Evolutionary conservation across 2,329 filamentous ascomycete genomes (phyloP).

Genomic region (Aureobasidium sp.): DNA sequence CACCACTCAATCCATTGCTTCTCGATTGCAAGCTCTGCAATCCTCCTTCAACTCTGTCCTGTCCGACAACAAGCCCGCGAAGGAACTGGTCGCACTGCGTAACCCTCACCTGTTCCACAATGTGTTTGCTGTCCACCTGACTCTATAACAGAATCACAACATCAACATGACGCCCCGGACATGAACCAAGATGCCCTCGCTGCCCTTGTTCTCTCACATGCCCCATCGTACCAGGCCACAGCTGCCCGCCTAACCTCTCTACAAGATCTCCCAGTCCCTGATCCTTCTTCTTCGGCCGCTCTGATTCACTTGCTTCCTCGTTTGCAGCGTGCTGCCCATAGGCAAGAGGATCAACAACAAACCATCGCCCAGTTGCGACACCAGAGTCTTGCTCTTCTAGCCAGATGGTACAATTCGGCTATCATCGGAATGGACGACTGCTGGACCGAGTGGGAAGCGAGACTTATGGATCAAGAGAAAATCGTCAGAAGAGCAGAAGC

Average conservation of each 20-base stretch:
- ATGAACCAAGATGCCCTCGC: slow-evolving; percentile 18
- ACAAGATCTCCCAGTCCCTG: slow-evolving; percentile 36
- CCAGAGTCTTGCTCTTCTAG: slow-evolving; percentile 49
- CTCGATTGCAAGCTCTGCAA: slow-evolving; percentile 32
- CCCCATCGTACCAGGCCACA: slow-evolving; percentile 33
- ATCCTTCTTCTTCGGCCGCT: slow-evolving; percentile 38
- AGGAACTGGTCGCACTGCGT: slow-evolving; percentile 34
- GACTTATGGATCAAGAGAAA: slow-evolving; percentile 58
- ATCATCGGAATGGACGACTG: slow-evolving; percentile 60
- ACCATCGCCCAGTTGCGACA: slow-evolving; percentile 57
- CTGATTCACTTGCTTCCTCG: slow-evolving; percentile 53
- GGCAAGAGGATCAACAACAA: slow-evolving; percentile 52
- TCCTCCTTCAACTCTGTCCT: slow-evolving; percentile 24
- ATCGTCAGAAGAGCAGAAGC: slow-evolving; percentile 56
- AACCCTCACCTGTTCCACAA: slow-evolving; percentile 8
- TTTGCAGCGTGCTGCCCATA: slow-evolving; percentile 53
- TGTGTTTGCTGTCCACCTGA: not conserved
- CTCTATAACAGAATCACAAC: not conserved
- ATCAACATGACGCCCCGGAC: not conserved
- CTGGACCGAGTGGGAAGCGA: slow-evolving; percentile 63
- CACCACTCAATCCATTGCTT: slow-evolving; percentile 20
- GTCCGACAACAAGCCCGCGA: slow-evolving; percentile 31
- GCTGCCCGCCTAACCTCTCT: slow-evolving; percentile 38
- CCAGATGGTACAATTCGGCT: slow-evolving; percentile 63
- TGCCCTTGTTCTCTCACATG: slow-evolving; percentile 37